These are phyloP conservation scores for Enterocytospora artemiae DNA, from an alignment of 371 early-diverging fungal genomes.

Conservation along the genomic window DNA sequence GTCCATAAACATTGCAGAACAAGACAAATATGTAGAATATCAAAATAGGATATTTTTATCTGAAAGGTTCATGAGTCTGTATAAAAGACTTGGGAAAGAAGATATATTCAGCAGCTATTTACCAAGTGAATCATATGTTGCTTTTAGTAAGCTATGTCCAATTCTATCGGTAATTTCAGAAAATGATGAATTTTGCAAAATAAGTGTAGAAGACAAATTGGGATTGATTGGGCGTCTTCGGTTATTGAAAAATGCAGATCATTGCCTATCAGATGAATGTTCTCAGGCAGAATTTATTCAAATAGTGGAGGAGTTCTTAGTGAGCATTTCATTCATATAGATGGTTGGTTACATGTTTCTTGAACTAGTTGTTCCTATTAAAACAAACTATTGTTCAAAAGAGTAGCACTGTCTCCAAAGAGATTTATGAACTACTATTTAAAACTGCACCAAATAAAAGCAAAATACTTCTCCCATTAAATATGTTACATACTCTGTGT, in stretches of 20 bases:
- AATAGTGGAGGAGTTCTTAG: not conserved
- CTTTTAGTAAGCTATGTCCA: slow-evolving; percentile 15
- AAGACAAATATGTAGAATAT: slow-evolving; percentile 8
- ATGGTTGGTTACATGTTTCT: too few relatives aligned
- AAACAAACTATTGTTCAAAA: too few relatives aligned
- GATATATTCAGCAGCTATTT: slow-evolving; percentile 49
- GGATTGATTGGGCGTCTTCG: slow-evolving; percentile 16
- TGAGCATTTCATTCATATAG: too few relatives aligned
- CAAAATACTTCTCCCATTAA: too few relatives aligned
- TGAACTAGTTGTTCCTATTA: too few relatives aligned
- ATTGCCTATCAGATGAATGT: slow-evolving; percentile 13
- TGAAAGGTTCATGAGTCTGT: slow-evolving; percentile 42
- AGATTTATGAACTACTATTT: too few relatives aligned
- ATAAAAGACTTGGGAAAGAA: slow-evolving; percentile 38
- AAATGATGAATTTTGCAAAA: slow-evolving; percentile 42
- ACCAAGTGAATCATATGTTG: slow-evolving; percentile 19
- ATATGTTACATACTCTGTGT: too few relatives aligned
- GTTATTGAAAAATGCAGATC: slow-evolving; percentile 28
- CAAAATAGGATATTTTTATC: slow-evolving; percentile 22
- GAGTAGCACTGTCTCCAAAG: too few relatives aligned
- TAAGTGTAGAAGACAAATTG: slow-evolving; percentile 13
- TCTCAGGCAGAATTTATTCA: slow-evolving; percentile 10
- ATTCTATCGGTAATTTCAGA: slow-evolving; percentile 41
- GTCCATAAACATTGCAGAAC: slow-evolving; percentile 19
- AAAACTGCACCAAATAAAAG: too few relatives aligned